These are phyloP conservation scores for Drechslera avenae DNA, from an alignment of 2,329 filamentous ascomycete species.

Conservation along the genomic window DNA sequence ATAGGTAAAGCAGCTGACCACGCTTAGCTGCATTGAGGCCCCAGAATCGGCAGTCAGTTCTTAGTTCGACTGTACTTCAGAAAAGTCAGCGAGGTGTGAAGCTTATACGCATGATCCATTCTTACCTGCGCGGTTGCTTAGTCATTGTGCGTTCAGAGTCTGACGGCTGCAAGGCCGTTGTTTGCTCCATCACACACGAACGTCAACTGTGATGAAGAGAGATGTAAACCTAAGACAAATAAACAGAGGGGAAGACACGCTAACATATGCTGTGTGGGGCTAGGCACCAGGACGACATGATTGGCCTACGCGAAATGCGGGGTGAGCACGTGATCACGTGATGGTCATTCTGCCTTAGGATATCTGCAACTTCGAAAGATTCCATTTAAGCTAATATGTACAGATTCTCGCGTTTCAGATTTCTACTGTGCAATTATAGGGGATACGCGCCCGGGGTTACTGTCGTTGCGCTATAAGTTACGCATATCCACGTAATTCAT, in stretches of 20 bases:
- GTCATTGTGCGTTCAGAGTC: not conserved
- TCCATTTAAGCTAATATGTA: too few relatives aligned
- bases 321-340: conserved; percentile 1
- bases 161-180: not conserved
- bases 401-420: too few relatives aligned
- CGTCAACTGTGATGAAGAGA: not conserved
- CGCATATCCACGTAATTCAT: too few relatives aligned
- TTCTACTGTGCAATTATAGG: too few relatives aligned
- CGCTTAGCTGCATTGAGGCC: conserved; percentile 2
- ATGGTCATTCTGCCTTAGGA: not conserved
- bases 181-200: not conserved
- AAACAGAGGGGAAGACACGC: not conserved
- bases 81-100: not conserved
- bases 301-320: not conserved
- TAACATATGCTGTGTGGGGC: not conserved
- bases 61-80: not conserved
- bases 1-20: not conserved
- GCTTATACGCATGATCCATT: too few relatives aligned
- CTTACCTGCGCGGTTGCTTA: not conserved
- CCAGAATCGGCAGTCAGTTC: not conserved
- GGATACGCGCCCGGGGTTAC: too few relatives aligned
- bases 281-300: not conserved
- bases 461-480: too few relatives aligned
- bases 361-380: not conserved
- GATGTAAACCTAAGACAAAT: not conserved